Evolutionary conservation across 192 early-diverging fungal species (phyloP).

Genomic region (Gigaspora rosea): DNA sequence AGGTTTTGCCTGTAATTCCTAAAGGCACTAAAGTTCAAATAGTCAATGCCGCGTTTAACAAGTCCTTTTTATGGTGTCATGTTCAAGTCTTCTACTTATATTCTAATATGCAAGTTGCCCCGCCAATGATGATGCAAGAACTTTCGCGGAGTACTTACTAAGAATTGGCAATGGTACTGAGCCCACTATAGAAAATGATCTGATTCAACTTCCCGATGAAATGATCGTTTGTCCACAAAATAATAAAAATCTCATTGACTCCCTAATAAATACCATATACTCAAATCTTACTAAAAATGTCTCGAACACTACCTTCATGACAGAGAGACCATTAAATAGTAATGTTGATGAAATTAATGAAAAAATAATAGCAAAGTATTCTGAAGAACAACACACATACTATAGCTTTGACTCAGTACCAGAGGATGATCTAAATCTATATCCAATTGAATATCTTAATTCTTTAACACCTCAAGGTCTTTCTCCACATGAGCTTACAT

Average conservation of each 20-base stretch:
- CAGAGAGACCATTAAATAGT: slow-evolving; percentile 26
- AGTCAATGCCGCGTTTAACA: slow-evolving; percentile 8
- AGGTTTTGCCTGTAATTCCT: slow-evolving; percentile 29
- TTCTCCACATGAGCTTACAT: slow-evolving; percentile 31
- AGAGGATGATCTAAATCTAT: neutral
- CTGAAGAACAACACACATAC: slow-evolving; percentile 10
- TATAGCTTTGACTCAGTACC: slow-evolving; percentile 13
- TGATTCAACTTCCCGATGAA: neutral
- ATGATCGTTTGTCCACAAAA: neutral
- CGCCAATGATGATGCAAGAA: neutral
- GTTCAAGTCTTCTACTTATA: slow-evolving; percentile 25
- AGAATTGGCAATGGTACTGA: neutral
- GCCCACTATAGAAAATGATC: slow-evolving; percentile 2
- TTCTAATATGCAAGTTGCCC: slow-evolving; percentile 36
- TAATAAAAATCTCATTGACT: neutral
- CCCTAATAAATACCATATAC: slow-evolving; percentile 24
- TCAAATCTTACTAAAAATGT: slow-evolving; percentile 16
- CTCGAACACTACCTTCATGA: neutral
- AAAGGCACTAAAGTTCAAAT: slow-evolving; percentile 21
- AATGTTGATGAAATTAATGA: slow-evolving; percentile 34
- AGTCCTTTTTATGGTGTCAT: slow-evolving; percentile 31
- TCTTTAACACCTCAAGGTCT: slow-evolving; percentile 21
- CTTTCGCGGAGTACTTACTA: slow-evolving; percentile 18
- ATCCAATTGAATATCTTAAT: slow-evolving; percentile 33
- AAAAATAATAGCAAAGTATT: neutral